Evolutionary conservation across 192 early-diverging fungal genomes (phyloP).

Genomic region (Backusella liffmaniae): DNA sequence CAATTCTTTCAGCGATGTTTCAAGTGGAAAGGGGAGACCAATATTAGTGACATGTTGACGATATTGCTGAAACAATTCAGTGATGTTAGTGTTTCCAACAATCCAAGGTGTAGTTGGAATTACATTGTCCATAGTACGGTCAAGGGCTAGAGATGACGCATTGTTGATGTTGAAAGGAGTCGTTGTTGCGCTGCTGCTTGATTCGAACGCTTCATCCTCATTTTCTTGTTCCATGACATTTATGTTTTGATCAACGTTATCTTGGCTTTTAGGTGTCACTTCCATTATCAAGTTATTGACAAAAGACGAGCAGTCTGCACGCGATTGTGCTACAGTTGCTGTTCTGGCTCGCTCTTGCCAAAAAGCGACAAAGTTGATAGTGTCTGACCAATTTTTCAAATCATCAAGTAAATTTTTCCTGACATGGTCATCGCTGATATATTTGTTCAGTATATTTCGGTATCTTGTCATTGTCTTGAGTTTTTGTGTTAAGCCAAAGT

Average conservation of each 20-base stretch:
- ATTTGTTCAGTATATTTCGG: background rate
- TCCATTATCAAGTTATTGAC: background rate
- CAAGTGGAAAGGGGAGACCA: background rate
- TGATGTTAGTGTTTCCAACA: background rate
- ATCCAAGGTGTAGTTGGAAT: conserved; percentile 14
- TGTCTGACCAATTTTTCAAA: background rate
- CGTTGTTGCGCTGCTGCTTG: conserved; percentile 17
- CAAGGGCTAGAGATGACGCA: conserved; percentile 11
- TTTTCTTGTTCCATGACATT: conserved; percentile 11
- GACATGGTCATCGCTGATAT: background rate
- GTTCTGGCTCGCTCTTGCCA: background rate
- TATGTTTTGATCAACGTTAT: conserved; percentile 5
- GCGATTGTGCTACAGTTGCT: background rate
- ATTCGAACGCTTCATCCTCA: background rate
- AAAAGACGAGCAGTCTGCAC: background rate
- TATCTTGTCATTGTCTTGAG: background rate
- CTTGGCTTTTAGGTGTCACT: background rate
- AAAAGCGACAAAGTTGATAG: background rate
- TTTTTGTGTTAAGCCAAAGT: background rate
- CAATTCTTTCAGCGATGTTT: conserved; percentile 14
- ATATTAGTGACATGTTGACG: background rate
- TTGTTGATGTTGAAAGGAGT: conserved; percentile 7
- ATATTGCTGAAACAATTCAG: conserved; percentile 16
- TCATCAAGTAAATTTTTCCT: background rate
- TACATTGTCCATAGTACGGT: conserved; percentile 9